Base-by-base conservation (phyloP, 164 flowering plant genomes). In the Piper longum region DNA sequence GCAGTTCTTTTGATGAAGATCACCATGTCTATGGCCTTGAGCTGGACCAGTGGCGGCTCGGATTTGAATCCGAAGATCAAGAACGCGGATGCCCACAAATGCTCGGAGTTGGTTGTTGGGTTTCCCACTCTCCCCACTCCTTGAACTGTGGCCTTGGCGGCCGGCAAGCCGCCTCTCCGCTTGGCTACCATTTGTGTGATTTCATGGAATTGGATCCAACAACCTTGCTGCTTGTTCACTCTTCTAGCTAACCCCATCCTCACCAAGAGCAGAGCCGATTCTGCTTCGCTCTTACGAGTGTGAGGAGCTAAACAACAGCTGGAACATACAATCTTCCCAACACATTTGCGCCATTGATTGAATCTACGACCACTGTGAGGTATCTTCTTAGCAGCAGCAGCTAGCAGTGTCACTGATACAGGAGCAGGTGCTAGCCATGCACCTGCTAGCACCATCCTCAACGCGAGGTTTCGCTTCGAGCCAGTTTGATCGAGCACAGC, bases 401-500 rank as follows among this genome's bases (percentile, higher is more conserved):
- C 84, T n/a, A 90, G 72, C 60, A 87, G 72, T 68, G 60, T 74
- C 13, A 70, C 85, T 18, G 96, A 77, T 62, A 85, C 68, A 2
- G 97, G 89, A 44, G 88, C 69, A 14, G 93, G 88, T 40, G 96
- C 85, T 65, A 85, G 77, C 97, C 97, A 91, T 51, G 92, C 89
- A 41, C 96, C 96, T 4, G 83, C 88, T 51, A 82, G 84, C 66
- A 84, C 82, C 91, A 88, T 88, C 74, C 83, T 79, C 9, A 77
- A 73, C n/a, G 96, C 80, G 2, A 85, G 75, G 65, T 82, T 78
- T 70, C 75, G 68, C 54, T 65, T 73, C 40, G 74, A 78, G 39
- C 69, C 79, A 7, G 68, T 70, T 68, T 85, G 82, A 61, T 83
- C 77, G 65, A 89, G 74, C 52, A 89, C 68, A 18, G 77, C 68